These are phyloP conservation scores for Xerocomus amazonicus DNA, from an alignment of 1,284 basidiomycete genomes.

Conservation along the genomic window DNA sequence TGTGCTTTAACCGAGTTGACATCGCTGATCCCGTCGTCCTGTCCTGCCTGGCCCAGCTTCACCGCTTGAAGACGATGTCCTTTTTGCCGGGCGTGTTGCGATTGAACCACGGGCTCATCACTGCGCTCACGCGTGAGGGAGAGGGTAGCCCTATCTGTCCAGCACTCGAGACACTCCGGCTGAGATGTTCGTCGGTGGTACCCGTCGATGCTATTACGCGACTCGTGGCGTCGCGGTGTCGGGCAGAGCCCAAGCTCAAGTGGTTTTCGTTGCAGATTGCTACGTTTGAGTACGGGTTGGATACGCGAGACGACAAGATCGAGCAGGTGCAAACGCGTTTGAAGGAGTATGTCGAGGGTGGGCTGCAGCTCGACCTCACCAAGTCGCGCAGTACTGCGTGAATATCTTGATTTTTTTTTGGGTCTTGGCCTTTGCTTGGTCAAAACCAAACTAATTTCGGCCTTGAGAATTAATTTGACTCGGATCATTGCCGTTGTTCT, in stretches of 20 bases:
- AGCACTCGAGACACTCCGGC: slow-evolving; percentile 22
- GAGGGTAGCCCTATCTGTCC: slow-evolving; percentile 20
- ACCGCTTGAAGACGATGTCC: slow-evolving; percentile 16
- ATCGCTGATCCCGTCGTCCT: slow-evolving; percentile 20
- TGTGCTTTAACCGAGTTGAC: slow-evolving; percentile 25
- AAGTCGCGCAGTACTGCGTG: neutral
- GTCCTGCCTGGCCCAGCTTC: slow-evolving; percentile 23
- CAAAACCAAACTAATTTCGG: too few relatives aligned
- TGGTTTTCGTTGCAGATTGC: slow-evolving; percentile 27
- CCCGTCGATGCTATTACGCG: slow-evolving; percentile 22
- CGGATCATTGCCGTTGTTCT: too few relatives aligned
- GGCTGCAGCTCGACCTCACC: neutral
- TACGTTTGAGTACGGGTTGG: slow-evolving; percentile 30
- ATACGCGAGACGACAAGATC: slow-evolving; percentile 25
- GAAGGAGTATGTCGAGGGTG: slow-evolving; percentile 3
- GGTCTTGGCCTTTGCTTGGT: neutral
- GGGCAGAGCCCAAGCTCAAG: slow-evolving; percentile 11
- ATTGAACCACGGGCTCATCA: slow-evolving; percentile 30
- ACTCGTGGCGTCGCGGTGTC: slow-evolving; percentile 27
- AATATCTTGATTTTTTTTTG: neutral
- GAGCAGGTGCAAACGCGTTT: neutral
- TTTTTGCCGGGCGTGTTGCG: slow-evolving; percentile 27
- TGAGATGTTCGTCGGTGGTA: slow-evolving; percentile 27
- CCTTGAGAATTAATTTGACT: too few relatives aligned
- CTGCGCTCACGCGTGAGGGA: slow-evolving; percentile 15